Evolutionary conservation across 2,329 filamentous ascomycete species (phyloP).

Genomic region (Pseudonectria buxi): DNA sequence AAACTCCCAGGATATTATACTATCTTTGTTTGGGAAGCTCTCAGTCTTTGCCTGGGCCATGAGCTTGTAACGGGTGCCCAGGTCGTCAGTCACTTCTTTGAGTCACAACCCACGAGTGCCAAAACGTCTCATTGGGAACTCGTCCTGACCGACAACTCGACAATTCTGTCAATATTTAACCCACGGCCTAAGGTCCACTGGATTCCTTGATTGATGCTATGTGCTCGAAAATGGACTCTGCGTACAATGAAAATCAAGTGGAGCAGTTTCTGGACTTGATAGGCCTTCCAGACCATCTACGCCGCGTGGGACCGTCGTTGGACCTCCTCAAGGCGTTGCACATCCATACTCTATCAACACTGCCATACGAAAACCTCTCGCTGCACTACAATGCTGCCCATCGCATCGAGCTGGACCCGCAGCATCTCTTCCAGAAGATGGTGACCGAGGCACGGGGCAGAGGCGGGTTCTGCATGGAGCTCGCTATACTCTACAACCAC

Average conservation of each 20-base stretch:
- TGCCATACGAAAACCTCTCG: constrained; percentile 51
- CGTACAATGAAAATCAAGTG: constrained; percentile 12
- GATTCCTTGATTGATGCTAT: no score
- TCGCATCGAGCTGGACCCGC: constrained; percentile 36
- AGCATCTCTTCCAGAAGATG: constrained; percentile 43
- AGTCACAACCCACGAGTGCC: no score
- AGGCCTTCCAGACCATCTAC: constrained; percentile 5
- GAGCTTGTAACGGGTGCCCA: no score
- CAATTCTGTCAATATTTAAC: constrained; percentile 1
- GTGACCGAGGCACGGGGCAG: constrained; percentile 33
- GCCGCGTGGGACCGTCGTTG: constrained; percentile 5
- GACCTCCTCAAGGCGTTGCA: constrained; percentile 12
- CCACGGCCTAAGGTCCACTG: neutral
- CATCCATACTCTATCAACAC: constrained; percentile 20
- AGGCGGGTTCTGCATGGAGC: constrained; percentile 58
- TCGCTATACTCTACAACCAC: constrained; percentile 48
- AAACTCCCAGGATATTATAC: no score
- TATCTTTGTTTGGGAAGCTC: neutral
- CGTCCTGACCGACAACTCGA: no score
- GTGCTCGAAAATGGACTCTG: constrained; percentile 13
- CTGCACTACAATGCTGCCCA: constrained; percentile 43
- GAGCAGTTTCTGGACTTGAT: constrained; percentile 9
- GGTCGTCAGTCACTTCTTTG: no score
- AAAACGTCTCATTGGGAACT: no score
- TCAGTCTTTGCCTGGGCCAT: no score